Evolutionary conservation across 345 rosid species (phyloP).

Genomic region (Euclidium syriacum): DNA sequence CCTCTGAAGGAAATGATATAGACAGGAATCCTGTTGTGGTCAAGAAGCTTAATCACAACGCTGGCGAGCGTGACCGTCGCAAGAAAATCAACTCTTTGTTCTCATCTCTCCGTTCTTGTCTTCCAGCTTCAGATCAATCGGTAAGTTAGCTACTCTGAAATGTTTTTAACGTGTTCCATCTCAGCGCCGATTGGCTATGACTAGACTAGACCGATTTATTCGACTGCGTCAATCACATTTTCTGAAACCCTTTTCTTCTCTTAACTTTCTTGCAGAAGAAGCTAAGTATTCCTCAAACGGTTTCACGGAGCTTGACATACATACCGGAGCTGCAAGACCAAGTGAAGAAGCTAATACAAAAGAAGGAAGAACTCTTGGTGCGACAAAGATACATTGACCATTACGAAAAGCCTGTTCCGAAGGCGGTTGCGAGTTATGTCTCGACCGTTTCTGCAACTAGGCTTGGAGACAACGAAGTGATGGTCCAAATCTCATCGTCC

Average conservation of each 20-base stretch:
- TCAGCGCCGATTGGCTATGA: no score
- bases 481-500: conserved; percentile 39
- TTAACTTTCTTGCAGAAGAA: conserved; percentile 34
- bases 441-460: conserved; percentile 35
- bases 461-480: conserved; percentile 40
- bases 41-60: conserved; percentile 68
- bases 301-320: conserved; percentile 38
- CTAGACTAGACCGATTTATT: no score
- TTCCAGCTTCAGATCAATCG: conserved; percentile 45
- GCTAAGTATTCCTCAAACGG: conserved; percentile 46
- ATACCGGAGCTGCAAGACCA: conserved; percentile 48
- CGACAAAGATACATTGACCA: conserved; percentile 22
- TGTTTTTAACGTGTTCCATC: background rate
- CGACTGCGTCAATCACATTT: no score
- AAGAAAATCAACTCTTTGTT: conserved; percentile 51
- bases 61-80: conserved; percentile 62
- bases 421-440: background rate
- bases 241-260: no score
- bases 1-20: conserved; percentile 13
- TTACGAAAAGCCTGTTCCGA: conserved; percentile 20
- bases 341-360: conserved; percentile 33
- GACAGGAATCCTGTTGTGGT: conserved; percentile 3
- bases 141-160: conserved; percentile 30
- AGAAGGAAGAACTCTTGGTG: conserved; percentile 43
- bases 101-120: conserved; percentile 59